Conservation (phyloP, 75 land plant genomes). For the Azolla pinnata region DNA sequence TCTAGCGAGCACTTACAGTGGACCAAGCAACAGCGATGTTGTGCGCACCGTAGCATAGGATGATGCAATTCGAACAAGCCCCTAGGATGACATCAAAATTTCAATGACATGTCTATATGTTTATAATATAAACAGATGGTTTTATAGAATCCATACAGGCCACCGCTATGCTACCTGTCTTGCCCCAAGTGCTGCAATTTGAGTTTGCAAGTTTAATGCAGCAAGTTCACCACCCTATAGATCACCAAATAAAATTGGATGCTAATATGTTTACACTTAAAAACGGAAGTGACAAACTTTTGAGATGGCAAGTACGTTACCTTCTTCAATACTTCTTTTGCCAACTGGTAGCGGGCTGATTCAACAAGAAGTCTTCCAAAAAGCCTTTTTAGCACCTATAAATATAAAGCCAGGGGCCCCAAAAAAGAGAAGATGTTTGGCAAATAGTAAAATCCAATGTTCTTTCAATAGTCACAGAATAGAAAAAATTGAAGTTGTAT, state of each 20-base stretch:
- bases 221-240: slow-evolving; percentile 77
- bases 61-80: slow-evolving; percentile 65
- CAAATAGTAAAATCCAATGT: too few species aligned
- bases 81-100: slow-evolving; percentile 24
- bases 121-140: too few species aligned
- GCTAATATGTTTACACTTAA: not conserved
- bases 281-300: not conserved
- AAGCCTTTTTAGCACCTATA: slow-evolving; percentile 56
- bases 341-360: slow-evolving; percentile 77
- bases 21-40: slow-evolving; percentile 65
- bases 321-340: slow-evolving; percentile 64
- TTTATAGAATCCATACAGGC: too few species aligned
- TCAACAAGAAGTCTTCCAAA: slow-evolving; percentile 71
- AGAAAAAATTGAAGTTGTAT: too few species aligned
- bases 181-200: slow-evolving; percentile 71
- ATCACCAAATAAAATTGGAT: too few species aligned
- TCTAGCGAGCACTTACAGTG: slow-evolving; percentile 45
- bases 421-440: too few species aligned
- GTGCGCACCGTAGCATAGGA: slow-evolving; percentile 61
- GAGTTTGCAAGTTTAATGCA: slow-evolving; percentile 62
- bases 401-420: too few species aligned
- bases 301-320: slow-evolving; percentile 15
- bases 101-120: too few species aligned
- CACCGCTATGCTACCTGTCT: slow-evolving; percentile 41
- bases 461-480: too few species aligned